Percentiles rank a stretch among this genome's conserved stretches.
These are phyloP conservation scores for Pseudogymnoascus sp. DNA, from an alignment of 2,329 filamentous ascomycete genomes.

Conservation along the genomic window DNA sequence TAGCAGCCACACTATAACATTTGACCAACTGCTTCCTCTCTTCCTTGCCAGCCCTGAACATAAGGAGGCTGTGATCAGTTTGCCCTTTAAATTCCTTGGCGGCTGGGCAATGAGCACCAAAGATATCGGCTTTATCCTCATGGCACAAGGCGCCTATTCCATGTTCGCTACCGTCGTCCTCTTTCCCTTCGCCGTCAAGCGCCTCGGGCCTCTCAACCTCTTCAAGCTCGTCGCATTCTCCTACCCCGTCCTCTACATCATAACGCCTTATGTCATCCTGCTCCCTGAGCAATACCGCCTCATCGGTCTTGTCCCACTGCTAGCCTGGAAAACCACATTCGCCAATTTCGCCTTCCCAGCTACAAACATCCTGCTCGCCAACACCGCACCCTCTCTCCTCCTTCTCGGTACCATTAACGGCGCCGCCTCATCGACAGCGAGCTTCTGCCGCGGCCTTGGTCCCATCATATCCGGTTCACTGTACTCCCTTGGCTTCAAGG, in stretches of 20 bases:
- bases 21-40: constrained; percentile 87
- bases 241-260: constrained; percentile 82
- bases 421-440: constrained; percentile 83
- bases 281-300: constrained; percentile 66
- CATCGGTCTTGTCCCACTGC: constrained; percentile 65
- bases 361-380: constrained; percentile 80
- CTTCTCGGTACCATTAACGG: constrained; percentile 91
- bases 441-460: constrained; percentile 78
- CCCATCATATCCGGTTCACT: constrained; percentile 81
- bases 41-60: constrained; percentile 57
- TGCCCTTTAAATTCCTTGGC: constrained; percentile 84
- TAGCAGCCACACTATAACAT: constrained; percentile 85
- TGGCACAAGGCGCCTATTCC: constrained; percentile 81
- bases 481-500: constrained; percentile 69
- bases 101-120: constrained; percentile 80
- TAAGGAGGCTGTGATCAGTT: constrained; percentile 37
- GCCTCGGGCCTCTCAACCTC: constrained; percentile 69
- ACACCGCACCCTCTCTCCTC: constrained; percentile 74
- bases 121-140: constrained; percentile 79
- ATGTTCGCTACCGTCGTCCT: constrained; percentile 72
- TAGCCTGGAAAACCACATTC: constrained; percentile 90
- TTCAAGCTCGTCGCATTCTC: constrained; percentile 74
- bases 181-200: constrained; percentile 69
- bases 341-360: constrained; percentile 86
- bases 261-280: constrained; percentile 82